Percentiles rank a stretch among this genome's conserved stretches.
These are phyloP conservation scores for Populus simonii DNA, from an alignment of 345 rosid genomes.

Conservation along the genomic window DNA sequence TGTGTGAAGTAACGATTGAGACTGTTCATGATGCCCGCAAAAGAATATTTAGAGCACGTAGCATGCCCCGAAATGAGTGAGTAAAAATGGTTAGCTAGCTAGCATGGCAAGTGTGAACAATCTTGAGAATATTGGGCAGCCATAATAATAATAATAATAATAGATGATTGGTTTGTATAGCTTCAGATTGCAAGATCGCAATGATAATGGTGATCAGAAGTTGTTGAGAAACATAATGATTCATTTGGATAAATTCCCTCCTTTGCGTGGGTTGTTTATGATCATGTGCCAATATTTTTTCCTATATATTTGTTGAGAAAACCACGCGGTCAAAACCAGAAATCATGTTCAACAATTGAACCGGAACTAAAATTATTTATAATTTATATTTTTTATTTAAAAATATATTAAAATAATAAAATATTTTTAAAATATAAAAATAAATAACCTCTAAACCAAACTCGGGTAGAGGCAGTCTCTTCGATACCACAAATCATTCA, in stretches of 20 bases:
- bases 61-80: too few relatives aligned
- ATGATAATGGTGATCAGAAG: background rate
- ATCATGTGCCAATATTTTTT: too few relatives aligned
- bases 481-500: too few relatives aligned
- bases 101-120: slow-evolving; percentile 8
- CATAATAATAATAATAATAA: background rate
- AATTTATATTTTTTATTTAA: too few relatives aligned
- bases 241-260: background rate
- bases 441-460: too few relatives aligned
- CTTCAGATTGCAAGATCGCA: background rate
- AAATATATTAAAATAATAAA: too few relatives aligned
- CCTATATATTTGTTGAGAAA: too few relatives aligned
- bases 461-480: too few relatives aligned
- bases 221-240: background rate
- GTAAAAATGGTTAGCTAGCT: background rate
- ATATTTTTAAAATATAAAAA: too few relatives aligned
- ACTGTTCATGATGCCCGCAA: background rate
- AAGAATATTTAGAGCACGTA: background rate
- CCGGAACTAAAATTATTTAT: background rate
- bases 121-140: background rate
- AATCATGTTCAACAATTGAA: background rate
- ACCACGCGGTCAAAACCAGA: background rate
- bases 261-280: too few relatives aligned
- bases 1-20: background rate
- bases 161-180: background rate